A percentile compares a stretch with the other conserved stretches of the same genome.
Conservation (phyloP, 805 yeast genomes). For the Torulaspora gathmanii region DNA sequence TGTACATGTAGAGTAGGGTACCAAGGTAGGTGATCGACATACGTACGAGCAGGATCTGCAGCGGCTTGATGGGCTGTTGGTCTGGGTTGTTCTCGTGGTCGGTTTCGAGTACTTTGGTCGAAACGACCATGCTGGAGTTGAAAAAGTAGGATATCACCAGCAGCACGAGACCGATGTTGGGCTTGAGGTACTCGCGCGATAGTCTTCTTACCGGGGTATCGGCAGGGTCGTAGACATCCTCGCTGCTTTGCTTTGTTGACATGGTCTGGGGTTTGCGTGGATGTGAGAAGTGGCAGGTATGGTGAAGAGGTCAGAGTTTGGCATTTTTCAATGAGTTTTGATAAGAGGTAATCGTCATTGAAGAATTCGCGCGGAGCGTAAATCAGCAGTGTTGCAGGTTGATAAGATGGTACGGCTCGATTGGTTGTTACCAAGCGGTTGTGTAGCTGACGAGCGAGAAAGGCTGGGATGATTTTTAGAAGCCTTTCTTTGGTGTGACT, state of each 20-base stretch:
- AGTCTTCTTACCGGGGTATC: conserved; percentile 8
- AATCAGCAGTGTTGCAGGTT: not conserved
- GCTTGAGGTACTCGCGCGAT: conserved; percentile 19
- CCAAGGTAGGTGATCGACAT: conserved; percentile 67
- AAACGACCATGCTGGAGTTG: conserved; percentile 70
- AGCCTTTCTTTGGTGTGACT: no score
- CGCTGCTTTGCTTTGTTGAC: not conserved
- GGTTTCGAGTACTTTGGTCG: conserved; percentile 69
- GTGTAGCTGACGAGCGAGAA: no score
- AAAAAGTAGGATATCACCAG: conserved; percentile 62
- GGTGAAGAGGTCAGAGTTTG: not conserved
- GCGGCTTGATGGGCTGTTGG: conserved; percentile 58
- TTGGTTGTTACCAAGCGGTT: no score
- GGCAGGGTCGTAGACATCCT: not conserved
- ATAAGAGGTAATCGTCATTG: not conserved
- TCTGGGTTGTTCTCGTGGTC: conserved; percentile 45
- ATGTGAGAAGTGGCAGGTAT: not conserved
- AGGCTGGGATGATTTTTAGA: no score
- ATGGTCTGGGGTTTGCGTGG: not conserved
- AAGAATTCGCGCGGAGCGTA: not conserved
- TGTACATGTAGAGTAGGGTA: conserved; percentile 52
- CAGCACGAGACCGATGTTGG: conserved; percentile 53
- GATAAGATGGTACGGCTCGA: not conserved
- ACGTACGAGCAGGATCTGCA: conserved; percentile 71
- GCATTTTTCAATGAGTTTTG: not conserved